Percentiles rank a stretch among this genome's conserved stretches.
Evolutionary conservation across 2,329 filamentous ascomycete genomes (phyloP).

Genomic region (Rutstroemia sp.): DNA sequence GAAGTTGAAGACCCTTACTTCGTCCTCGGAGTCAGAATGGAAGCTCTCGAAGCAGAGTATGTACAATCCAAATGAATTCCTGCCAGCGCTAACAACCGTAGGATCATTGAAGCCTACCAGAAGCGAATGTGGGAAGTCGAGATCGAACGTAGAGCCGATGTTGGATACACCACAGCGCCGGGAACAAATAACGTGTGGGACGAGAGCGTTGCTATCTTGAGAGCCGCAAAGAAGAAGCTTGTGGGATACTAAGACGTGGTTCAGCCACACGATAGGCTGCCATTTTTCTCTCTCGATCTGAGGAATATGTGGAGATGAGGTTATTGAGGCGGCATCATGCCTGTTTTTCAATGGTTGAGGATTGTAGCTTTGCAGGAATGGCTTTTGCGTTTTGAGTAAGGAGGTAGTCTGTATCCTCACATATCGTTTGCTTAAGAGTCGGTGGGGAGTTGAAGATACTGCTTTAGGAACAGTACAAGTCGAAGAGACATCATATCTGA

Average conservation of each 20-base stretch:
- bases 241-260: constrained; percentile 1
- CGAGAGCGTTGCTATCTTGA: constrained; percentile 6
- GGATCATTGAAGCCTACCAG: constrained; percentile 17
- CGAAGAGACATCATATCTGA: too few relatives aligned
- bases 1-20: constrained; percentile 20
- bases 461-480: too few relatives aligned
- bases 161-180: background rate
- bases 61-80: background rate
- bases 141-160: constrained; percentile 11
- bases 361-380: background rate
- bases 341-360: too few relatives aligned
- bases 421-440: too few relatives aligned
- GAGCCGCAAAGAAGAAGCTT: constrained; percentile 7
- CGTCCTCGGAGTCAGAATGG: constrained; percentile 16
- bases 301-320: background rate
- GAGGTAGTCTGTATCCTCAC: background rate
- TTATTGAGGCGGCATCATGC: too few relatives aligned
- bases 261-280: background rate
- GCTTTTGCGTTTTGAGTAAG: background rate
- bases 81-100: background rate
- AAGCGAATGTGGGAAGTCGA: constrained; percentile 17
- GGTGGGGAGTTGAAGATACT: too few relatives aligned
- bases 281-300: background rate
- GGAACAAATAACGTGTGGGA: constrained; percentile 3
- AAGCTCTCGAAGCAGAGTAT: constrained; percentile 17